Base-by-base conservation (phyloP, 2,329 filamentous ascomycete genomes). In the Scedosporium minutisporum region DNA sequence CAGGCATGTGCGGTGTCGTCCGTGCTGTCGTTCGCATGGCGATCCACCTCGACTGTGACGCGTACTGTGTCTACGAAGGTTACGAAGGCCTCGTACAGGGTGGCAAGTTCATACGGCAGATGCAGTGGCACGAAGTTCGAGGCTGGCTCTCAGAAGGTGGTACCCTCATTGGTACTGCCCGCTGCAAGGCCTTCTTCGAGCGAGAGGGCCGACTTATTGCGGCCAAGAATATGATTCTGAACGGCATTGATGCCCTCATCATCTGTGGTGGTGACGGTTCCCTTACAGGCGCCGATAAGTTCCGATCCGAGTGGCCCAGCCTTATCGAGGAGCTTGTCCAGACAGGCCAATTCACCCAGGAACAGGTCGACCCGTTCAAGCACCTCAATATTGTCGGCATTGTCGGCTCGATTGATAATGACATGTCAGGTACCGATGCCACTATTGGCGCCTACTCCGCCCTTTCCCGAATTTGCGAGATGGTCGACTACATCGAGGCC, bases 371-470 rank as follows among this genome's bases (percentile, higher is more conserved):
- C 57, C 89, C 90, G 1, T 96, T 91, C 81, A 83, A 84, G 70
- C 87, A 96, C 68, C 84, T 99, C 71, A 99, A 97, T 76, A 96
- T 99, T 68, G 93, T 97, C 62, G 95, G 95, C 58, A 80, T 97
- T 60, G 95, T 99, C 29, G 95, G 95, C 63, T 96, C 92, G 62
- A 99, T 99, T 71, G 95, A 99, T 81, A 99, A 99, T 73, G 95
- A 99, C 72, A 89, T 99, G 76, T 96, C 93, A 59, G 91, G 91
- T 66, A 99, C 95, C 12, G 95, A 99, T 75, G 93, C 95, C 64
- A 99, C 95, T 38, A 97, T 99, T 73, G 95, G 95, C 63, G 96
- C 91, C 74, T 97, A 96, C 78, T 96, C 93, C 53, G 95, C 95
- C 25, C 84, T 99, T 63, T 87, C 89, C 58, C 87, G 93, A 64